Percentiles rank a stretch among this genome's conserved stretches.
phyloP scores from a whole-genome alignment of 805 yeast species.

The Trichomonascus vanleenenianus region DNA sequence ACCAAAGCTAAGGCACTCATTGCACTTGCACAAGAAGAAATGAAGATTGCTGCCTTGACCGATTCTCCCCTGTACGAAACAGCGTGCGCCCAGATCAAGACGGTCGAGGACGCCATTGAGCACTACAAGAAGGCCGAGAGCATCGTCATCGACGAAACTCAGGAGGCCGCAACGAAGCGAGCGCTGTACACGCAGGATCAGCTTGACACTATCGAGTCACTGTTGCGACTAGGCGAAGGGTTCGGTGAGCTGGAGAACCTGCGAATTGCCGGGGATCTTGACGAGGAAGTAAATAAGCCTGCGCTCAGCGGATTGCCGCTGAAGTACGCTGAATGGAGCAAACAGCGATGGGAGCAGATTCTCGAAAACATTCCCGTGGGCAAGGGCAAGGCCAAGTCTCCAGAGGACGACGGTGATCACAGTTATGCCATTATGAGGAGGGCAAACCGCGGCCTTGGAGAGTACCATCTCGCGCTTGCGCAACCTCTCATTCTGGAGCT shows the following conservation, averaged over 20 bases:
- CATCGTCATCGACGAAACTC: slow-evolving; percentile 1
- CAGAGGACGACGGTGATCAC: slow-evolving; percentile 9
- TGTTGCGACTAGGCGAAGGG: slow-evolving; percentile 41
- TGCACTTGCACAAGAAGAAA: slow-evolving; percentile 37
- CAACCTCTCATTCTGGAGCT: slow-evolving; percentile 25
- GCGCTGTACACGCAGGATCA: slow-evolving; percentile 9
- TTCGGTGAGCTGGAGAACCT: slow-evolving; percentile 37
- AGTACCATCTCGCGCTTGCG: slow-evolving; percentile 24
- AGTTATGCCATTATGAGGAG: slow-evolving; percentile 8
- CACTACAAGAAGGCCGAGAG: slow-evolving; percentile 39
- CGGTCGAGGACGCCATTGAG: slow-evolving; percentile 31
- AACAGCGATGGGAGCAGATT: slow-evolving; percentile 13
- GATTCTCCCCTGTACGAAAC: slow-evolving; percentile 3
- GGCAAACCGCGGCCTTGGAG: slow-evolving; percentile 29
- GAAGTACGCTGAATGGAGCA: slow-evolving; percentile 15
- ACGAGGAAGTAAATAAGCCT: slow-evolving; percentile 20
- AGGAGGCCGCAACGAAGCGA: not conserved
- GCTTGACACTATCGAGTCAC: slow-evolving; percentile 48
- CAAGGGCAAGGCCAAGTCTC: slow-evolving; percentile 14
- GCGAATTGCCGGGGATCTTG: slow-evolving; percentile 8
- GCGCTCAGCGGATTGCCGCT: slow-evolving; percentile 1
- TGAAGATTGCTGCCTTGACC: slow-evolving; percentile 6
- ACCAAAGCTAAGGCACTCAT: slow-evolving; percentile 41
- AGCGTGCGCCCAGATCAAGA: slow-evolving; percentile 3
- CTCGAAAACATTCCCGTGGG: slow-evolving; percentile 6